Evolutionary conservation across 177 flowering plant genomes (phyloP), one percentile per base, ranked within the genome.

Genomic region (Telopea speciosissima): DNA sequence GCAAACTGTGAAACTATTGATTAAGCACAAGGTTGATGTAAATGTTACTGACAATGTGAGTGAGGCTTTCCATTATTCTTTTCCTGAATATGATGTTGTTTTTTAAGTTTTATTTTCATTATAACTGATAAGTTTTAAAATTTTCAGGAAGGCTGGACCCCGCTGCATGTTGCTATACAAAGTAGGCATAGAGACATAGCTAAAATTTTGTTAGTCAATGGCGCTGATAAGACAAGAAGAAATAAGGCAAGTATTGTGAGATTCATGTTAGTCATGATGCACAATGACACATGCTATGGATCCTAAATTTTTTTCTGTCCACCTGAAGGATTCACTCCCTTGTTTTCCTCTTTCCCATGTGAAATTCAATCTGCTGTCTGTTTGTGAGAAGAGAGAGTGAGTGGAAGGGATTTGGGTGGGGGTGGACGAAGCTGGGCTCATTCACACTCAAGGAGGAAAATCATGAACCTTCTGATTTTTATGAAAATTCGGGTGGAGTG

Each of bases 81-180:
- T 58, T 63, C 40, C 58, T 49, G 49, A 9, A 13, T 44, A 8
- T 8, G 14, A 40, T 5, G 62, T 71, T 17, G 45, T 70, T 62
- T 28, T 68, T 68, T 21, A 54, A 54, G 26, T 21, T 25, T 68
- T 45, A 14, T 28, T 28, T 4, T 70, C 70, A 3, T 72, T 74
- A 14, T 75, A 6, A 58, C 61, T n/a, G n/a, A 11, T 52, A 17
- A 58, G 22, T 58, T n/a, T 0, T 58, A 13, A 14, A 1, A 3
- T 58, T 8, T 72, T 36, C 84, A 95, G 99, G 97, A 91, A 69
- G 99, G 99, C 28, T 95, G 99, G 99, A 95, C 96, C 24, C 96
- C 99, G 24, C 75, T 95, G 83, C 99, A 95, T 70, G 80, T 92
- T 69, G 90, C 99, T 36, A 77, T 90, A 62, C 99, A 95, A 81